These are phyloP conservation scores for Arachnomyces sp. DNA, from an alignment of 2,329 filamentous ascomycete species.

Conservation along the genomic window DNA sequence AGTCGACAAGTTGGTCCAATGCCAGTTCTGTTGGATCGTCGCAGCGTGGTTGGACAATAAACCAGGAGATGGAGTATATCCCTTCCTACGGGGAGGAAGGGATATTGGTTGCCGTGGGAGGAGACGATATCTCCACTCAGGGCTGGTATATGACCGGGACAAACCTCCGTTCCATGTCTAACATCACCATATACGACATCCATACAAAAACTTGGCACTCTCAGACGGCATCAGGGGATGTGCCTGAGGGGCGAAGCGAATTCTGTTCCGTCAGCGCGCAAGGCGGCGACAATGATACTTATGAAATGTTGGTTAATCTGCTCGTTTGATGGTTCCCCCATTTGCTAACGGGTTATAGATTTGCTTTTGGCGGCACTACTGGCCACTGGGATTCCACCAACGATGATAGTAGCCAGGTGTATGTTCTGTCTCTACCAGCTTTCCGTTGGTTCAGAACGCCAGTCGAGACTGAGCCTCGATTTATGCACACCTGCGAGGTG, in stretches of 20 bases:
- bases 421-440: constrained; percentile 11
- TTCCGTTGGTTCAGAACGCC: constrained; percentile 12
- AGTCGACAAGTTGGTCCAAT: constrained; percentile 9
- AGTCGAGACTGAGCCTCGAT: constrained; percentile 6
- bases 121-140: constrained; percentile 1
- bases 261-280: constrained; percentile 8
- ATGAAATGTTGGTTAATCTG: constrained; percentile 1
- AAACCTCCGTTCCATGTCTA: constrained; percentile 11
- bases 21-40: constrained; percentile 7
- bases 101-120: constrained; percentile 11
- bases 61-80: constrained; percentile 6
- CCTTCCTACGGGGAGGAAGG: constrained; percentile 10
- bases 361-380: not conserved
- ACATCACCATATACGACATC: constrained; percentile 12
- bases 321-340: too few species aligned
- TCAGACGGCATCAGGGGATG: constrained; percentile 9
- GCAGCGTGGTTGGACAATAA: constrained; percentile 7
- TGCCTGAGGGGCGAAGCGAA: constrained; percentile 7
- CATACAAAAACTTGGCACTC: constrained; percentile 9
- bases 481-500: constrained; percentile 25
- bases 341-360: not conserved
- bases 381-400: not conserved
- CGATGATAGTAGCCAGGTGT: constrained; percentile 10
- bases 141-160: not conserved
- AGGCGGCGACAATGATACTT: constrained; percentile 1